Conservation (phyloP, 1,284 basidiomycete genomes). For the Grifola frondosa region DNA sequence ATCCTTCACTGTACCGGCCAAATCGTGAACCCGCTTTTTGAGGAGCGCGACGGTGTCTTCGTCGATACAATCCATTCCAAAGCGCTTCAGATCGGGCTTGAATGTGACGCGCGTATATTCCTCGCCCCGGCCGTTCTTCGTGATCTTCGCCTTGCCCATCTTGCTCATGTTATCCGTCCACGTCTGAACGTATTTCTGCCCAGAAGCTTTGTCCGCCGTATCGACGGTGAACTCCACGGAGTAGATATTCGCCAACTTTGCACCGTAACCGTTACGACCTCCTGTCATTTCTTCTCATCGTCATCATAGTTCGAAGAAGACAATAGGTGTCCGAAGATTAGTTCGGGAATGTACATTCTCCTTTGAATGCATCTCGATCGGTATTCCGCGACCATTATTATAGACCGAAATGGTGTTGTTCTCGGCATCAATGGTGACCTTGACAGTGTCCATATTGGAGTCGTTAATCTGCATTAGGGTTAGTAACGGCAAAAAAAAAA, state of each 20-base stretch:
- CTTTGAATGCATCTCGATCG: slow-evolving; percentile 92
- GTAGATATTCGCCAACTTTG: slow-evolving; percentile 98
- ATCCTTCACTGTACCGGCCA: slow-evolving; percentile 93
- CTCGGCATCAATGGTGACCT: slow-evolving; percentile 85
- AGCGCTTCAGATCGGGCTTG: slow-evolving; percentile 88
- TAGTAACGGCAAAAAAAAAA: too few species aligned
- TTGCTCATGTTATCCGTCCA: slow-evolving; percentile 95
- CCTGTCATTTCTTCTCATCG: slow-evolving; percentile 98
- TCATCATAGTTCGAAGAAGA: slow-evolving; percentile 99
- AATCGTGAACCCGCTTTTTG: slow-evolving; percentile 95
- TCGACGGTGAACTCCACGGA: slow-evolving; percentile 97
- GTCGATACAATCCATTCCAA: slow-evolving; percentile 92
- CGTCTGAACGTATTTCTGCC: slow-evolving; percentile 93
- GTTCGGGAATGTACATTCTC: slow-evolving; percentile 97
- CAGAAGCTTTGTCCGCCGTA: slow-evolving; percentile 87
- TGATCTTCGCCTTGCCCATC: slow-evolving; percentile 89
- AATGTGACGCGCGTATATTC: slow-evolving; percentile 97
- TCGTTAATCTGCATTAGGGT: slow-evolving; percentile 75
- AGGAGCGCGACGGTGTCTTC: slow-evolving; percentile 89
- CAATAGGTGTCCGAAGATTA: slow-evolving; percentile 96
- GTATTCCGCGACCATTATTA: slow-evolving; percentile 97
- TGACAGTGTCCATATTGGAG: slow-evolving; percentile 83
- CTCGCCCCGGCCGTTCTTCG: slow-evolving; percentile 82
- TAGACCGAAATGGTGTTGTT: slow-evolving; percentile 87
- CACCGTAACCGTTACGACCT: slow-evolving; percentile 98